phyloP scores from a whole-genome alignment of 2,329 filamentous ascomycete species.

The Nakataea oryzae region DNA sequence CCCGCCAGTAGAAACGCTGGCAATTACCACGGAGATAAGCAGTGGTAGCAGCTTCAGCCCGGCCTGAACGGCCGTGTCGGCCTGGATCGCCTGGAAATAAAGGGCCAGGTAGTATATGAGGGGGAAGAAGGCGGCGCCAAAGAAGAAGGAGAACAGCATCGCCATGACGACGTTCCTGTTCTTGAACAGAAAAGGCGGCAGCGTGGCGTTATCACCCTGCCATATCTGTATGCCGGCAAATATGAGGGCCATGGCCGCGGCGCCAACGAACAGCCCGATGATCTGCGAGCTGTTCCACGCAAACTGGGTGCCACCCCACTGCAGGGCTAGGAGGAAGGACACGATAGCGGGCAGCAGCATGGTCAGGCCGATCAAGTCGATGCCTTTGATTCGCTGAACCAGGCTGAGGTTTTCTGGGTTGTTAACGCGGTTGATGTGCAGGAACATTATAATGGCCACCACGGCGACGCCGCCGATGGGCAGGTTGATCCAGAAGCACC shows the following conservation, averaged over 20 bases:
- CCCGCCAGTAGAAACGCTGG: not conserved
- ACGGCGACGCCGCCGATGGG: slow-evolving; percentile 8
- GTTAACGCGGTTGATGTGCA: slow-evolving; percentile 25
- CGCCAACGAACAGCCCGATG: slow-evolving; percentile 40
- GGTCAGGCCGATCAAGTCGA: slow-evolving; percentile 38
- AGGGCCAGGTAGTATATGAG: slow-evolving; percentile 43
- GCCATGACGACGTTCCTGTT: slow-evolving; percentile 29
- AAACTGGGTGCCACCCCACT: slow-evolving; percentile 44
- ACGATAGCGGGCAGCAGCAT: slow-evolving; percentile 41
- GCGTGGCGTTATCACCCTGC: slow-evolving; percentile 34
- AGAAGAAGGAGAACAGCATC: slow-evolving; percentile 32
- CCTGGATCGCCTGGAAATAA: slow-evolving; percentile 44
- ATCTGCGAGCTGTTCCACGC: slow-evolving; percentile 37
- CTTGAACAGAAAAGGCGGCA: slow-evolving; percentile 37
- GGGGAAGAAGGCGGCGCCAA: slow-evolving; percentile 40
- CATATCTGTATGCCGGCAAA: slow-evolving; percentile 36
- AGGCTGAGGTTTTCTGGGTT: slow-evolving; percentile 22
- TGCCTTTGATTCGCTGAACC: slow-evolving; percentile 25
- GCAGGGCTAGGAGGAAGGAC: slow-evolving; percentile 42
- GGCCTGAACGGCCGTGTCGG: slow-evolving; percentile 38
- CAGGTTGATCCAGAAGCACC: slow-evolving; percentile 12
- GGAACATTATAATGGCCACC: slow-evolving; percentile 31
- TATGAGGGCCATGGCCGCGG: slow-evolving; percentile 29
- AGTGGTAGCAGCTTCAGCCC: slow-evolving; percentile 45
- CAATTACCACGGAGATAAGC: slow-evolving; percentile 37